Conservation (phyloP, 495 filamentous ascomycete species). For the Bryoglossum gracile region DNA sequence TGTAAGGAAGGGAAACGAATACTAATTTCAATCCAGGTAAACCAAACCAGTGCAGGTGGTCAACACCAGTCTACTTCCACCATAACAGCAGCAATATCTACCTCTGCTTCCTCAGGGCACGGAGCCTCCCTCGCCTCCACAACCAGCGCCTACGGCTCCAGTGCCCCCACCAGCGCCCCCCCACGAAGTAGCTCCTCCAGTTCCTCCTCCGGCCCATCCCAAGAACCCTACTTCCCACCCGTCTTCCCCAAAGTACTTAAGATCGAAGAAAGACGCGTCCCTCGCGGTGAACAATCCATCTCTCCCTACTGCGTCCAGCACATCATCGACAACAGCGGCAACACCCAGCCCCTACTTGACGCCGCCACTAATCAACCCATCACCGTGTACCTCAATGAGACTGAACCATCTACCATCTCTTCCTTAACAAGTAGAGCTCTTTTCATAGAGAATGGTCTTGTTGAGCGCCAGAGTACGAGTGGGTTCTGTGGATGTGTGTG, state of each 20-base stretch:
- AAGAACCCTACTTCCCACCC: slow-evolving; percentile 6
- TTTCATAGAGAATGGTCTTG: background rate
- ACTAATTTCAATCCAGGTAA: slow-evolving; percentile 34
- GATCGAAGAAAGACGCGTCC: slow-evolving; percentile 67
- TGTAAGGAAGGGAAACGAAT: too few relatives aligned
- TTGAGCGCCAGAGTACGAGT: background rate
- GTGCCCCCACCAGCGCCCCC: slow-evolving; percentile 11
- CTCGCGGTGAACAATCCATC: slow-evolving; percentile 18
- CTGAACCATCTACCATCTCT: slow-evolving; percentile 30
- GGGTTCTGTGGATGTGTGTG: slow-evolving; percentile 13
- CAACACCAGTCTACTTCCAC: background rate
- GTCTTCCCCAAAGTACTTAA: slow-evolving; percentile 68
- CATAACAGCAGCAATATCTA: background rate
- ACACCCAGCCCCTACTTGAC: slow-evolving; percentile 34
- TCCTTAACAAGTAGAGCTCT: background rate
- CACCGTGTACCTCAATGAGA: slow-evolving; percentile 54
- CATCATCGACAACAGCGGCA: slow-evolving; percentile 47
- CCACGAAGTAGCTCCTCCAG: slow-evolving; percentile 4
- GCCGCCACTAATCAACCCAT: slow-evolving; percentile 34
- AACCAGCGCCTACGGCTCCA: slow-evolving; percentile 12
- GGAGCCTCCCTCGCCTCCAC: background rate
- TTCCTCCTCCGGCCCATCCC: background rate
- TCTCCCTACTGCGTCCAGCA: slow-evolving; percentile 49
- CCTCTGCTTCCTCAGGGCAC: background rate
- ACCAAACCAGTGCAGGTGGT: slow-evolving; percentile 33